These are phyloP conservation scores for Epichloe brachyelytri DNA, from an alignment of 2,329 filamentous ascomycete species.

Conservation along the genomic window DNA sequence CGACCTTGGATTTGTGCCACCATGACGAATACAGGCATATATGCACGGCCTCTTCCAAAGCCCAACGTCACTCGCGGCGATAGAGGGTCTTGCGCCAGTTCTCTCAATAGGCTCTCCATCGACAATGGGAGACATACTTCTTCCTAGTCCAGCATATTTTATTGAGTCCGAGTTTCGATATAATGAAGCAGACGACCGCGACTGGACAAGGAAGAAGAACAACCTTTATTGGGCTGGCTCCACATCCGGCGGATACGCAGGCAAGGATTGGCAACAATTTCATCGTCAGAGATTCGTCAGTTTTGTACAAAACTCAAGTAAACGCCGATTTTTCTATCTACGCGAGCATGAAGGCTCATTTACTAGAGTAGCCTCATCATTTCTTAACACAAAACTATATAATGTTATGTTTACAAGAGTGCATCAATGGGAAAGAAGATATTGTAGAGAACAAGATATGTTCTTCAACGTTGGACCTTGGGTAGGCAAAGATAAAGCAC, in stretches of 20 bases:
- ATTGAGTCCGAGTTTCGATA: constrained; percentile 29
- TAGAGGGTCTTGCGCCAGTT: constrained; percentile 11
- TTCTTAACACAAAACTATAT: not conserved
- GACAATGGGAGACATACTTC: constrained; percentile 37
- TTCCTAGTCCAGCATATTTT: constrained; percentile 35
- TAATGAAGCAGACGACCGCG: constrained; percentile 22
- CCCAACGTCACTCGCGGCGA: constrained; percentile 19
- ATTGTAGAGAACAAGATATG: not conserved
- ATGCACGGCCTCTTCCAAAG: constrained; percentile 32
- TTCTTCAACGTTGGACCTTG: not conserved
- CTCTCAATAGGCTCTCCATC: constrained; percentile 31
- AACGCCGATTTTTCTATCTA: constrained; percentile 6
- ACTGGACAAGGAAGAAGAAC: constrained; percentile 12
- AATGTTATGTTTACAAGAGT: not conserved
- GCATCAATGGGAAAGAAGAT: not conserved
- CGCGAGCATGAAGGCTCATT: constrained; percentile 1
- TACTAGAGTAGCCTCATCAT: not conserved
- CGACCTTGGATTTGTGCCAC: not conserved
- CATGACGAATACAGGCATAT: not conserved
- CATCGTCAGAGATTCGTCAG: constrained; percentile 35
- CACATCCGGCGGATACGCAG: constrained; percentile 33
- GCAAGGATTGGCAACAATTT: constrained; percentile 25
- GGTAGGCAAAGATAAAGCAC: constrained; percentile 17
- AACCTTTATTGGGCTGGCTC: constrained; percentile 45
- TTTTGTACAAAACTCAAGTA: constrained; percentile 21